phyloP scores from a whole-genome alignment of 805 yeast genomes.

The Starmerella riodocensis region DNA sequence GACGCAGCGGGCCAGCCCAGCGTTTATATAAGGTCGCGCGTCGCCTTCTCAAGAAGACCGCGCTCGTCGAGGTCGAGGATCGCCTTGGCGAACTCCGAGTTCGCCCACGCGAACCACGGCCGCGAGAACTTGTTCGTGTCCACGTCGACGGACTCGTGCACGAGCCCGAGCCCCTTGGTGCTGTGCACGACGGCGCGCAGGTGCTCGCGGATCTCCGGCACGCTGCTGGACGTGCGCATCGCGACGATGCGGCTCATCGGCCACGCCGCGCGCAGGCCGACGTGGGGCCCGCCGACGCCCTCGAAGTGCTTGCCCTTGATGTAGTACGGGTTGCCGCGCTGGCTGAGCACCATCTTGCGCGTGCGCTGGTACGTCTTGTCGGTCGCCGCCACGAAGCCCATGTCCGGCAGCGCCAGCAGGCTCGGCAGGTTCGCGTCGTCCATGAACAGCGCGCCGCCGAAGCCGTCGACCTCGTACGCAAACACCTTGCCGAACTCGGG shows the following conservation, averaged over 20 bases:
- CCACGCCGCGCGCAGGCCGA: conserved; percentile 74
- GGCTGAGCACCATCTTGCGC: conserved; percentile 56
- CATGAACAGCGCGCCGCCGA: conserved; percentile 59
- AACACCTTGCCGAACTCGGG: conserved; percentile 60
- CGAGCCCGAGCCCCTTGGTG: conserved; percentile 64
- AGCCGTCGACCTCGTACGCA: conserved; percentile 85
- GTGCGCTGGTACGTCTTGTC: conserved; percentile 65
- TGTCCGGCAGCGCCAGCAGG: conserved; percentile 64
- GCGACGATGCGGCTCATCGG: conserved; percentile 73
- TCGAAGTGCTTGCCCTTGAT: conserved; percentile 47
- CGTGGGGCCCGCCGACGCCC: conserved; percentile 87
- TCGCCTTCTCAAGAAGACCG: conserved; percentile 15
- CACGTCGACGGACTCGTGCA: conserved; percentile 73
- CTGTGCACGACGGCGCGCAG: conserved; percentile 41
- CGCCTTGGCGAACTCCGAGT: conserved; percentile 79
- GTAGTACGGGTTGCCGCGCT: conserved; percentile 66
- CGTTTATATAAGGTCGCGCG: conserved; percentile 12
- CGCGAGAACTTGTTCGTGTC: conserved; percentile 49
- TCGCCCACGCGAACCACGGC: conserved; percentile 92
- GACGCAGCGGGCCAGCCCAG: too few relatives aligned
- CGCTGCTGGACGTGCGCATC: conserved; percentile 62
- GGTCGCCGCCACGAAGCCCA: conserved; percentile 43
- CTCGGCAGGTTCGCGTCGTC: conserved; percentile 90
- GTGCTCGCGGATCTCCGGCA: conserved; percentile 45
- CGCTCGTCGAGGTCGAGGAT: conserved; percentile 60